phyloP scores from a whole-genome alignment of 352 stramenopile species.

The Globisporangium echinulatum region DNA sequence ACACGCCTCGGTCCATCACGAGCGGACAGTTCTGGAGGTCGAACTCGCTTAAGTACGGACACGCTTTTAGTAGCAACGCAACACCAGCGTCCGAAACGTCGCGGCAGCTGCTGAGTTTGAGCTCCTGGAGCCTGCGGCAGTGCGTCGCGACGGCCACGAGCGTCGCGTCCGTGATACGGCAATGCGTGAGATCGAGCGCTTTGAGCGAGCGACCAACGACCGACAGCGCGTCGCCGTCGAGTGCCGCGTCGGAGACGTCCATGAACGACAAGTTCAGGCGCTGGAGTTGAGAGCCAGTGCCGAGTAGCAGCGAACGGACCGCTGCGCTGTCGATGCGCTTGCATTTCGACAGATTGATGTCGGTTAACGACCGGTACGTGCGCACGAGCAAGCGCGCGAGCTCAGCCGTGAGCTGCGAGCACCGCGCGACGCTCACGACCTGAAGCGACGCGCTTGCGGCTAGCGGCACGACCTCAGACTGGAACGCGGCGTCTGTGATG shows the following conservation, averaged over 20 bases:
- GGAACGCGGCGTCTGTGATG: slow-evolving; percentile 84
- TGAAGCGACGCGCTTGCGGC: slow-evolving; percentile 72
- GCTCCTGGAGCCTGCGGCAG: slow-evolving; percentile 55
- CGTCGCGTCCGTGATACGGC: slow-evolving; percentile 58
- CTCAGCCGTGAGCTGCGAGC: slow-evolving; percentile 72
- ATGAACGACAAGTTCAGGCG: slow-evolving; percentile 82
- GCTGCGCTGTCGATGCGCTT: slow-evolving; percentile 79
- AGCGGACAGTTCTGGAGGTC: slow-evolving; percentile 78
- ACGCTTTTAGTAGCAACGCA: slow-evolving; percentile 51
- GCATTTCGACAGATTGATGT: slow-evolving; percentile 80
- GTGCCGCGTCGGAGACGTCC: slow-evolving; percentile 64
- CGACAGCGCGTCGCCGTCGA: slow-evolving; percentile 35
- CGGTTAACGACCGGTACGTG: slow-evolving; percentile 61
- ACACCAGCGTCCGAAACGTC: slow-evolving; percentile 76
- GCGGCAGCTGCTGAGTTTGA: slow-evolving; percentile 71
- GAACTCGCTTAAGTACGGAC: slow-evolving; percentile 40
- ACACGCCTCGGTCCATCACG: slow-evolving; percentile 69
- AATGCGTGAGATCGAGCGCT: slow-evolving; percentile 68
- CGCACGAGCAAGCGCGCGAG: slow-evolving; percentile 78
- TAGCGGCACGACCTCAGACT: slow-evolving; percentile 71
- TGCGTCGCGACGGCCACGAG: slow-evolving; percentile 56
- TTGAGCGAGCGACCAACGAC: slow-evolving; percentile 41
- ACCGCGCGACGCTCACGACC: slow-evolving; percentile 72
- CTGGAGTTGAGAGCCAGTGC: slow-evolving; percentile 30
- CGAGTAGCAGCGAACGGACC: slow-evolving; percentile 58